These are phyloP conservation scores for Rhizophlyctis rosea DNA, from an alignment of 192 early-diverging fungal species.

Conservation along the genomic window DNA sequence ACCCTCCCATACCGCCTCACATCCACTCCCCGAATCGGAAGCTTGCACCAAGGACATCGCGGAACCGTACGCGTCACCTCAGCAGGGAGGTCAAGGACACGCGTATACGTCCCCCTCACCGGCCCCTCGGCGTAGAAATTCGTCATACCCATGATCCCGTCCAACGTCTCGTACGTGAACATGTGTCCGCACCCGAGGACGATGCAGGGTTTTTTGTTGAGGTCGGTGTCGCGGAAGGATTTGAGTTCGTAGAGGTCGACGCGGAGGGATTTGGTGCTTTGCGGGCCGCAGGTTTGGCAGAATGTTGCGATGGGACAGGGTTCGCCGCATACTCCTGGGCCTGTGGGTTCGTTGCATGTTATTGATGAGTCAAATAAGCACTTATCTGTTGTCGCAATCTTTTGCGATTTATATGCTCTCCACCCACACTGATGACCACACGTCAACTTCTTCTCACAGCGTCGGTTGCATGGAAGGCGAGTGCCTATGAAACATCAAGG, in stretches of 20 bases:
- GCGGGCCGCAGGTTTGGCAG: conserved; percentile 6
- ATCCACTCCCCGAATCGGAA: conserved; percentile 35
- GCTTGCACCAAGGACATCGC: conserved; percentile 40
- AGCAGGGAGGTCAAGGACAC: no score
- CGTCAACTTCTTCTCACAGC: conserved; percentile 35
- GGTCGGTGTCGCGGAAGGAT: conserved; percentile 37
- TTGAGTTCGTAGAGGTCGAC: conserved; percentile 23
- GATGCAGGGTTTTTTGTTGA: conserved; percentile 43
- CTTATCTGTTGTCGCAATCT: no score
- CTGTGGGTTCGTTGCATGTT: neutral
- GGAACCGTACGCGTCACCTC: no score
- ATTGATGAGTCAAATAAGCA: neutral
- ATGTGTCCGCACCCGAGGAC: conserved; percentile 50
- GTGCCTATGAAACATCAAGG: no score
- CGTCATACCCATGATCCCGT: conserved; percentile 45
- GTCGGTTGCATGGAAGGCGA: conserved; percentile 52
- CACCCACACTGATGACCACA: conserved; percentile 36
- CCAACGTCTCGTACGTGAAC: conserved; percentile 49
- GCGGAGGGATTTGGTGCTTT: neutral
- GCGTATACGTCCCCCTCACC: no score
- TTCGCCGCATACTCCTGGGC: conserved; percentile 34
- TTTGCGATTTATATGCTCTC: neutral
- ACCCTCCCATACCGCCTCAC: conserved; percentile 24
- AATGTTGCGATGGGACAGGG: conserved; percentile 14
- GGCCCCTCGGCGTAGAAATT: conserved; percentile 38